phyloP scores from a whole-genome alignment of 163 green algal species.

The Prototheca stagnorum region DNA sequence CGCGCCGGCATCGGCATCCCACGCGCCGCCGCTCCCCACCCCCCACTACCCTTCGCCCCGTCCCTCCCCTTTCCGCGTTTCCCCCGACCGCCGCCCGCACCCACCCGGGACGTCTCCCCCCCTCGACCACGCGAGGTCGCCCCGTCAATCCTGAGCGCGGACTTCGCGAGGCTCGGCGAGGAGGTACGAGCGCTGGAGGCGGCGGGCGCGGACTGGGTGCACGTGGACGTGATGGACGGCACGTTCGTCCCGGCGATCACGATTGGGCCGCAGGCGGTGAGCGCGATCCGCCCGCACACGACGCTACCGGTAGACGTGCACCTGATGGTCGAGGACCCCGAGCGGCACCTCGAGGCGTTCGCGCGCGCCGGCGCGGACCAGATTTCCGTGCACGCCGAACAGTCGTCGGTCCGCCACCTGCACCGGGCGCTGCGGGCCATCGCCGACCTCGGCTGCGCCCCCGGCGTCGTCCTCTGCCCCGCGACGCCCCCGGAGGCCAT shows the following conservation, averaged over 20 bases:
- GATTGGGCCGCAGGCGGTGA: constrained; percentile 90
- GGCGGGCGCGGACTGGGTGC: constrained; percentile 84
- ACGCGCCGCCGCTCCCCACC: no score
- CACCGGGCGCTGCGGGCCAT: constrained; percentile 87
- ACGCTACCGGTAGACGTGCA: constrained; percentile 90
- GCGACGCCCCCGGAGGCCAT: constrained; percentile 42
- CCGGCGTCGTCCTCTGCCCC: constrained; percentile 63
- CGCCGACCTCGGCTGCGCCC: constrained; percentile 91
- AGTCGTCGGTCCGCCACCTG: constrained; percentile 86
- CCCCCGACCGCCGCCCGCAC: no score
- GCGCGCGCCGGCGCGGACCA: constrained; percentile 92
- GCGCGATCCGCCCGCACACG: constrained; percentile 84
- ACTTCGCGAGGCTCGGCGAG: constrained; percentile 88
- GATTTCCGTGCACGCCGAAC: constrained; percentile 89
- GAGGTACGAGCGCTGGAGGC: constrained; percentile 52
- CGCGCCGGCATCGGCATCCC: no score
- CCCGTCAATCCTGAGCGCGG: constrained; percentile 91
- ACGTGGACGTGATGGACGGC: constrained; percentile 88
- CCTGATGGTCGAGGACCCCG: constrained; percentile 98
- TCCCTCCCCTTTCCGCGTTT: background rate
- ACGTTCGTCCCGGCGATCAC: constrained; percentile 97
- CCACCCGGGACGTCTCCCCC: no score
- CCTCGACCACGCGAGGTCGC: constrained; percentile 33
- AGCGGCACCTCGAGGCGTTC: constrained; percentile 85
- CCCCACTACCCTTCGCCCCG: no score